Conservation (phyloP, 257 asterid genomes). For the Solanum piurae region DNA sequence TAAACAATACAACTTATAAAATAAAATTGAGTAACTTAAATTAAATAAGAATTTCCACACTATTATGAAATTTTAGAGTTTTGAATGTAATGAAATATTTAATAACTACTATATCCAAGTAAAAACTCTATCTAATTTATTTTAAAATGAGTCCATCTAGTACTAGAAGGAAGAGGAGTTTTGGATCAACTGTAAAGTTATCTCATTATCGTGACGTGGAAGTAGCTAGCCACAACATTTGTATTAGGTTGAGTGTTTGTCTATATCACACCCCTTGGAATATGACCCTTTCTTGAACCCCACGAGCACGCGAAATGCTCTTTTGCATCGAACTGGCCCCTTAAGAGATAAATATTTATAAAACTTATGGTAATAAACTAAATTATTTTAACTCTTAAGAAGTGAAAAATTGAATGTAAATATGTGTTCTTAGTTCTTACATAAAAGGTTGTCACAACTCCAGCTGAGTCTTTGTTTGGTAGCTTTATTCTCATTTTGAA, state of each 20-base stretch:
- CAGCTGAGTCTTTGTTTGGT: background rate
- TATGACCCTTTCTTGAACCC: background rate
- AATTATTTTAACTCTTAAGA: background rate
- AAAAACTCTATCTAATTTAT: too few species aligned
- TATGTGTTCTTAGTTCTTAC: background rate
- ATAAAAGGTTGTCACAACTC: background rate
- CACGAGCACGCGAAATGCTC: too few species aligned
- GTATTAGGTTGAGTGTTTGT: background rate
- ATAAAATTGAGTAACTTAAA: background rate
- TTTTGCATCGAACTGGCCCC: too few species aligned
- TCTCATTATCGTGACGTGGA: too few species aligned
- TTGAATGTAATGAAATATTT: background rate
- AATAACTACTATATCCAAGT: background rate
- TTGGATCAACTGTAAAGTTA: too few species aligned
- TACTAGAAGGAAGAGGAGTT: background rate
- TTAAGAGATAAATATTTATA: background rate
- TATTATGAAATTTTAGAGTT: background rate
- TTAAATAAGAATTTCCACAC: background rate
- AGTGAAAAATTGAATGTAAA: background rate
- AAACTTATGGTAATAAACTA: background rate
- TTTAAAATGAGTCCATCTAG: background rate
- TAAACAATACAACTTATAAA: background rate
- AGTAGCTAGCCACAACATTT: too few species aligned
- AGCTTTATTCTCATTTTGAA: constrained; percentile 1
- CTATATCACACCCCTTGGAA: background rate